These are phyloP conservation scores for Hypoxylon sp. DNA, from an alignment of 2,329 filamentous ascomycete genomes.

Conservation along the genomic window DNA sequence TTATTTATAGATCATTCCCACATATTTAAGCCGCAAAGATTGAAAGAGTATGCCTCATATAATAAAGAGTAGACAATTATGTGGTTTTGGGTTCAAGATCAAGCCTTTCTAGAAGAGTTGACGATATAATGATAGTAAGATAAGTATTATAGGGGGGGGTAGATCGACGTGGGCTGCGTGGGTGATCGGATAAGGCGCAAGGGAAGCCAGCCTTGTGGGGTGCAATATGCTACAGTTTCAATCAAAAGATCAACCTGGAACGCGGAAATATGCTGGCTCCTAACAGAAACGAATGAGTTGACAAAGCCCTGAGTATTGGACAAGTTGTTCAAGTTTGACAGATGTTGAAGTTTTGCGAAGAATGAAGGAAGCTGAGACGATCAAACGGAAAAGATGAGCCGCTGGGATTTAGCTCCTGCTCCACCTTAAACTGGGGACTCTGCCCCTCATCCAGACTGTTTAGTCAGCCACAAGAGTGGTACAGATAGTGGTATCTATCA, in stretches of 20 bases:
- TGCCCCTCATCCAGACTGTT: constrained; percentile 38
- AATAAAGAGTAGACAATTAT: background rate
- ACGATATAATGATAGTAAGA: background rate
- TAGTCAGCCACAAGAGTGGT: constrained; percentile 31
- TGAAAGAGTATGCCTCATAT: constrained; percentile 10
- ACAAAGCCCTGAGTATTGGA: background rate
- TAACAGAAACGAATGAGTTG: constrained; percentile 4
- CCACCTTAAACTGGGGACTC: constrained; percentile 20
- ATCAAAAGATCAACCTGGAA: background rate
- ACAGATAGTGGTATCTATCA: too few relatives aligned
- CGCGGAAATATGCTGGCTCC: background rate
- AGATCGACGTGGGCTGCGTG: constrained; percentile 2
- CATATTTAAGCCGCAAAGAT: constrained; percentile 19
- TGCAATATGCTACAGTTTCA: background rate
- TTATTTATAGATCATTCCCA: constrained; percentile 25
- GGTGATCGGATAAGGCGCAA: constrained; percentile 28
- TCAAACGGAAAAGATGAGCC: constrained; percentile 27
- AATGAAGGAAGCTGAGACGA: constrained; percentile 32
- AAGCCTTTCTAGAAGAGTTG: background rate
- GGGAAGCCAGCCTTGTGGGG: constrained; percentile 26
- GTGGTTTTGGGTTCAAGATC: background rate
- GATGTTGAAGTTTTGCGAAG: constrained; percentile 26
- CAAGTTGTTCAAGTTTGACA: constrained; percentile 21
- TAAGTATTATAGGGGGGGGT: background rate
- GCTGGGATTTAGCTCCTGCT: constrained; percentile 23